A percentile compares a stretch with the other conserved stretches of the same genome.
Evolutionary conservation across 108 stramenopile species (phyloP).

Genomic region (Epipyxis sp.): DNA sequence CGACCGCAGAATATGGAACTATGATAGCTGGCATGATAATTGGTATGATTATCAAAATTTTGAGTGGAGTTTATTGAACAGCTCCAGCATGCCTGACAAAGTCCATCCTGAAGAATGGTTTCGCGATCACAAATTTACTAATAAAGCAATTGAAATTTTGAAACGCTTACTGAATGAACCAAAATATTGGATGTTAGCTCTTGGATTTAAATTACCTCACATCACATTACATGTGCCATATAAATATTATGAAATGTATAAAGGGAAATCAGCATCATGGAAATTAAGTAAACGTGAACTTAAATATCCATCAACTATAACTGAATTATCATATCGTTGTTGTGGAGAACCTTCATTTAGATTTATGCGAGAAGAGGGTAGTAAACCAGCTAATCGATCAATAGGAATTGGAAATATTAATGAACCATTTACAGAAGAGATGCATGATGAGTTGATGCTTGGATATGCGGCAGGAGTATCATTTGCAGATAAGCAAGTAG

Average conservation of each 20-base stretch:
- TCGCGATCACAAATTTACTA: background rate
- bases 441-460: background rate
- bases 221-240: slow-evolving; percentile 27
- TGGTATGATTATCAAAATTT: slow-evolving; percentile 30
- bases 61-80: slow-evolving; percentile 4
- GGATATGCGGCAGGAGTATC: slow-evolving; percentile 26
- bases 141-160: background rate
- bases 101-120: background rate
- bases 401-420: background rate
- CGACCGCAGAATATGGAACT: slow-evolving; percentile 11
- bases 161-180: background rate
- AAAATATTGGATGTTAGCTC: slow-evolving; percentile 27
- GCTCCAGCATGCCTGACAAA: slow-evolving; percentile 17
- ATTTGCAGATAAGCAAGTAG: slow-evolving; percentile 1
- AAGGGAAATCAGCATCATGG: background rate
- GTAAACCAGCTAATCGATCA: slow-evolving; percentile 13
- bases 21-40: background rate
- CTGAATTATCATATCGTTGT: slow-evolving; percentile 11
- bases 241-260: slow-evolving; percentile 19
- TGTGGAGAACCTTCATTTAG: background rate
- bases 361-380: slow-evolving; percentile 17
- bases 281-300: slow-evolving; percentile 17
- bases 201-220: slow-evolving; percentile 35
- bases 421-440: background rate
- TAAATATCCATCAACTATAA: background rate